Conservation (phyloP, 2,329 filamentous ascomycete species). For the Beauveria sp. region DNA sequence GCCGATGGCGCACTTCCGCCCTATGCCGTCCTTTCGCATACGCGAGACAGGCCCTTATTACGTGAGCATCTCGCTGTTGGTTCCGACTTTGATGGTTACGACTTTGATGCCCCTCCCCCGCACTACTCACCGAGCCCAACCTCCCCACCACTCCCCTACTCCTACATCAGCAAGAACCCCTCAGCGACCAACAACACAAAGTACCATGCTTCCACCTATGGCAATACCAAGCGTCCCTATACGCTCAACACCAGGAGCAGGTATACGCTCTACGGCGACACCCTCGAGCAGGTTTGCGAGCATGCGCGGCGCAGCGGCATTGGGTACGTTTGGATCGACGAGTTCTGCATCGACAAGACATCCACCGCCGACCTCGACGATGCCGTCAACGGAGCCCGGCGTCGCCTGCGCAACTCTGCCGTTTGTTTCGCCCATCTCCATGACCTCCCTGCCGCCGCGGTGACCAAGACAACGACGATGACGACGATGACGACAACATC, state of each 20-base stretch:
- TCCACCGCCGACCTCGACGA: conserved; percentile 6
- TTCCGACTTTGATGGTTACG: background rate
- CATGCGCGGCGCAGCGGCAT: background rate
- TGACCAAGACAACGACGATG: background rate
- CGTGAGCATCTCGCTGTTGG: background rate
- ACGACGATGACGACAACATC: background rate
- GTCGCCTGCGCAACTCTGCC: background rate
- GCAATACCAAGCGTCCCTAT: background rate
- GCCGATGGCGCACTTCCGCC: background rate
- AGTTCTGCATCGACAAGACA: conserved; percentile 5
- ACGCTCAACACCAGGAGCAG: background rate
- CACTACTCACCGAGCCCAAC: background rate
- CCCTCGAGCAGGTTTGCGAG: background rate
- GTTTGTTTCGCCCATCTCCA: conserved; percentile 4
- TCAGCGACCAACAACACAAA: background rate
- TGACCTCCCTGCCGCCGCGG: background rate
- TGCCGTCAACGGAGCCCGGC: conserved; percentile 5
- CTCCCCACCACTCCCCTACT: background rate
- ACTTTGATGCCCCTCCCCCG: background rate
- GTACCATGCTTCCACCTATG: too few species aligned
- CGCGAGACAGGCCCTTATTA: background rate
- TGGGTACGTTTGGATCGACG: conserved; percentile 8
- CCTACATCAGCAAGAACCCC: background rate
- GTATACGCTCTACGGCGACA: background rate
- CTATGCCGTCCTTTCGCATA: background rate